phyloP scores from a whole-genome alignment of 2,329 filamentous ascomycete species.

The Calonectria pteridis region DNA sequence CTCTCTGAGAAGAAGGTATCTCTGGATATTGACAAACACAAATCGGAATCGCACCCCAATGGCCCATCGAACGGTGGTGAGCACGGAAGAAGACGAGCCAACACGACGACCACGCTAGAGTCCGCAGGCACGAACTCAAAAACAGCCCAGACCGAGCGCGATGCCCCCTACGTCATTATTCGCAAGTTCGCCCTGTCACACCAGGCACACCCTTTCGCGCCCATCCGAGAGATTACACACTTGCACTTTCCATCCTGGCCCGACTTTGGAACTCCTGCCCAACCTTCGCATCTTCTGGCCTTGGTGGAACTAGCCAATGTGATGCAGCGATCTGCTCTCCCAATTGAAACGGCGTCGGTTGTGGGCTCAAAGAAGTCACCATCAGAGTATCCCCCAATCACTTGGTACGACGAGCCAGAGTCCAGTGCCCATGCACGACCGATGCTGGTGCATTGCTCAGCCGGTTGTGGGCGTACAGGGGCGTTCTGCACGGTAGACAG shows the following conservation, averaged over 20 bases:
- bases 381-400: conserved; percentile 50
- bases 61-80: conserved; percentile 50
- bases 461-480: conserved; percentile 94
- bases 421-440: conserved; percentile 68
- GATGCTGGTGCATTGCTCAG: conserved; percentile 93
- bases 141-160: conserved; percentile 53
- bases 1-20: conserved; percentile 87
- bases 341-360: conserved; percentile 57
- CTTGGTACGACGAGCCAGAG: conserved; percentile 72
- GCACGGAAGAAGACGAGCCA: conserved; percentile 63
- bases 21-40: conserved; percentile 74
- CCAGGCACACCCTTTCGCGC: conserved; percentile 80
- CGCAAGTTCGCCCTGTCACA: conserved; percentile 90
- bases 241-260: conserved; percentile 97
- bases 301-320: conserved; percentile 90
- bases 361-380: conserved; percentile 45
- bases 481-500: conserved; percentile 97
- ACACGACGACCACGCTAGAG: conserved; percentile 63
- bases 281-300: conserved; percentile 86
- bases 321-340: conserved; percentile 72
- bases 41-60: conserved; percentile 51
- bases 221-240: conserved; percentile 93
- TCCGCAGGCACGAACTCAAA: conserved; percentile 47
- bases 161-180: conserved; percentile 82
- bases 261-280: conserved; percentile 93